Evolutionary conservation across 2,329 filamentous ascomycete genomes (phyloP), one percentile per base, ranked within the genome.

Genomic region (Bimuria novae-zelandiae): DNA sequence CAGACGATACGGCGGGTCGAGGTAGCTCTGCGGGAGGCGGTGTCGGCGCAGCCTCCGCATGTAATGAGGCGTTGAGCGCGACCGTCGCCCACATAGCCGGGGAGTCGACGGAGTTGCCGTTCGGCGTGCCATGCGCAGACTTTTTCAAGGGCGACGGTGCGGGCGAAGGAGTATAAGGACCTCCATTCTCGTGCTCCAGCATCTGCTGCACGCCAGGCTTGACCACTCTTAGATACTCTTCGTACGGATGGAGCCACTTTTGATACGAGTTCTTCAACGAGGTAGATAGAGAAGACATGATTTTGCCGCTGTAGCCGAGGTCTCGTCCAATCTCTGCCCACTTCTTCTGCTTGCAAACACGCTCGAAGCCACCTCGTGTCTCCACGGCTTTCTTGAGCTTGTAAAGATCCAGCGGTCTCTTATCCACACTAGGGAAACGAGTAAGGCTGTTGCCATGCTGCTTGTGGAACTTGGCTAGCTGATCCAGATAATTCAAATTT

Each of bases 301-400:
- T 99, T 79, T 99, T 99, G 70, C 94, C 94, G 70, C 93, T 97
- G 76, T 99, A 99, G 49, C 94, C 94, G 42, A 99, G 79, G 71
- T 97, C 94, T 67, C 94, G 87, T 29, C 94, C 94, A 64, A 99
- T 97, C 74, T 99, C 94, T 14, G 94, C 94, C 94, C 94, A 99
- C 78, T 97, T 97, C 77, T 99, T 99, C 51, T 88, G 83, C 75
- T 96, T 97, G 82, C 94, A 99, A 39, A 99, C 94, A 69, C 90
- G 90, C 50, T 97, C 92, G 65, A 99, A 99, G 3, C 94, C 94
- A 41, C 94, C 94, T 57, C 94, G 86, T 25, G 90, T 88, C 71
- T 97, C 94, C 30, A 99, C 94, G 0, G 93, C 93, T 71, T 97
- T 97, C 75, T 97, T 97, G 54, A 99, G 79, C 65, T 93, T 91